Evolutionary conservation across 2,329 filamentous ascomycete species (phyloP).

Genomic region (Thielaviopsis euricoi): DNA sequence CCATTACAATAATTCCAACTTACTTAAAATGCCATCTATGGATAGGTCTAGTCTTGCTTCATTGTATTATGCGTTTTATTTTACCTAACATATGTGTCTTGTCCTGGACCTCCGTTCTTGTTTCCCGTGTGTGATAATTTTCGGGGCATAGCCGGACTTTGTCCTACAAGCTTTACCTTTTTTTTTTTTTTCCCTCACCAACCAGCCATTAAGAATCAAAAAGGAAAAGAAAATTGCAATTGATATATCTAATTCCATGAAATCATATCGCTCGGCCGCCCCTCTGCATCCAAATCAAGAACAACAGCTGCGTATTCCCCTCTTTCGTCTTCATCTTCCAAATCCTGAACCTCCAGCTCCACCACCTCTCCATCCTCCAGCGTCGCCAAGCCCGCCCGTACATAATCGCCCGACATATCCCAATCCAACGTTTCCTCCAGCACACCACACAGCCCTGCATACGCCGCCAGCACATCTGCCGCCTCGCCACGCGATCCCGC

Average conservation of each 20-base stretch:
- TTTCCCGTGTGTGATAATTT: no score
- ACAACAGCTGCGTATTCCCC: conserved; percentile 37
- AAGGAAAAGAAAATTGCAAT: no score
- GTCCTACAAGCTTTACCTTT: no score
- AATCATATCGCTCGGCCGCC: conserved; percentile 33
- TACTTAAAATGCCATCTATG: no score
- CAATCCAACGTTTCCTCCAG: conserved; percentile 32
- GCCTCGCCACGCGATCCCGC: conserved; percentile 24
- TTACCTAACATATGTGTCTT: no score
- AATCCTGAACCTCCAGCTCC: conserved; percentile 29
- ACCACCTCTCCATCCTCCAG: conserved; percentile 37
- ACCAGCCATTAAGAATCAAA: no score
- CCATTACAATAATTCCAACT: no score
- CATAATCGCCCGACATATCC: conserved; percentile 35
- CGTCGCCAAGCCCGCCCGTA: conserved; percentile 31
- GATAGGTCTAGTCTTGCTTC: no score
- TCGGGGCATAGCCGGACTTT: no score
- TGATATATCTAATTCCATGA: conserved; percentile 25
- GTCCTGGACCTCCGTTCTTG: no score
- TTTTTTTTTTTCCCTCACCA: not conserved
- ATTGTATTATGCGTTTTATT: no score
- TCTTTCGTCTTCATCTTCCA: conserved; percentile 36
- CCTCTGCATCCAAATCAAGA: conserved; percentile 34
- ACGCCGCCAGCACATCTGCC: conserved; percentile 29
- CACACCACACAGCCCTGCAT: conserved; percentile 28